A percentile compares a stretch with the other conserved stretches of the same genome.
Conservation (phyloP, 164 flowering plant species). For the Magnolia officinalis region DNA sequence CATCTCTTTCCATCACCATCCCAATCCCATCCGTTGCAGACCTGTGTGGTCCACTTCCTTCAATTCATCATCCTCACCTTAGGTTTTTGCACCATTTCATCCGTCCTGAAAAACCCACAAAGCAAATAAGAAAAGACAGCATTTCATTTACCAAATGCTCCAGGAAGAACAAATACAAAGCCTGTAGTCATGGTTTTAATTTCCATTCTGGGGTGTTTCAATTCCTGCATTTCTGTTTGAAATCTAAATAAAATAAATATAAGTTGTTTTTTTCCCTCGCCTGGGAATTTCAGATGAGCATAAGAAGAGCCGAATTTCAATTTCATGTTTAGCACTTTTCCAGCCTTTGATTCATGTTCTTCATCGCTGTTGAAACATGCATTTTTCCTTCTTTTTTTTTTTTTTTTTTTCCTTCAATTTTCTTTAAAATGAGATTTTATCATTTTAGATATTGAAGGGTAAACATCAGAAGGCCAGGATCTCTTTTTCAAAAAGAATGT, state of each 20-base stretch:
- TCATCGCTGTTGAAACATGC: too few relatives aligned
- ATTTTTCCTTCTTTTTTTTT: too few relatives aligned
- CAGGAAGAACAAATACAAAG: too few relatives aligned
- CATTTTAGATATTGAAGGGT: conserved; percentile 5
- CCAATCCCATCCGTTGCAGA: conserved; percentile 16
- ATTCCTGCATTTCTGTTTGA: too few relatives aligned
- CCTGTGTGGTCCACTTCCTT: conserved; percentile 15
- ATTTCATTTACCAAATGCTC: too few relatives aligned
- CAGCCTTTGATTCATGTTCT: neutral
- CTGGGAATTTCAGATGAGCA: too few relatives aligned
- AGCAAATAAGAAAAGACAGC: neutral
- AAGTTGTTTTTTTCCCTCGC: too few relatives aligned
- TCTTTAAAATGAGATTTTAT: neutral
- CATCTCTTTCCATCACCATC: conserved; percentile 8
- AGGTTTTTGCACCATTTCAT: neutral
- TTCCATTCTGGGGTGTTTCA: too few relatives aligned
- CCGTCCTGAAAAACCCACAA: neutral
- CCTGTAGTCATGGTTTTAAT: too few relatives aligned
- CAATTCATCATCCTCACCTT: neutral
- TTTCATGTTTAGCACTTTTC: neutral
- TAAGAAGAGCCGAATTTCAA: neutral
- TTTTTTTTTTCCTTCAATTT: too few relatives aligned
- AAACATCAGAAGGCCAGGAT: neutral
- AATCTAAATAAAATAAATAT: too few relatives aligned
- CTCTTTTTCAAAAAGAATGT: neutral